Base-by-base conservation (phyloP, 768 basidiomycete genomes). In the Lactarius akahatsu region DNA sequence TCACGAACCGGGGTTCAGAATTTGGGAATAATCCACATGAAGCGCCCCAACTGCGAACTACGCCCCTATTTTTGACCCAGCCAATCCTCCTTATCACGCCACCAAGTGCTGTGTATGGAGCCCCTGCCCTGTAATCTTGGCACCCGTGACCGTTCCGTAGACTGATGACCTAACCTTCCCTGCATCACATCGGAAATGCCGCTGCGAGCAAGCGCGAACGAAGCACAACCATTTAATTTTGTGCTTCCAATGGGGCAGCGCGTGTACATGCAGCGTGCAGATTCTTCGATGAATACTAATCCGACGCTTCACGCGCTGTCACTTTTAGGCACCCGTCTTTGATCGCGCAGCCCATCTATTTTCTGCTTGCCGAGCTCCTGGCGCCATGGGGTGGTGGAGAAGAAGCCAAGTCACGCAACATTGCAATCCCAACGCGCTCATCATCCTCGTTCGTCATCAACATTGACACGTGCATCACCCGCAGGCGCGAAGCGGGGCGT, bases 161-260 rank as follows among this genome's bases (percentile, higher is more conserved):
- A 34, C 55, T 40, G n/a, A 11, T 61, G 28, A 57, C 45, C 56
- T 47, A 26, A 43, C 26, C 6, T 58, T 7, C 2, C 45, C 54
- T 8, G 47, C 65, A 66, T 66, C 65, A 62, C 56, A 66, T 66
- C 65, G 43, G 56, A 41, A 56, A 58, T 15, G 64, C 41, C 11
- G 6, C 28, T 18, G 23, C 23, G 16, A 45, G 23, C n/a, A 55
- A 55, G 55, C 62, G 30, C 58, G 32, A n/a, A 55, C 16, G 36
- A 43, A 58, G 34, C 57, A 30, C 41, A 6, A 55, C 18, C 40
- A 18, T 28, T 38, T 18, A 30, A 57, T 30, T 28, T 47, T 8
- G 43, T 47, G 18, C 7, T 23, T n/a, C 56, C 55, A 62, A 56
- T 43, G 59, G 32, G 58, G 23, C 28, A 52, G 54, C 9, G 43